These are phyloP conservation scores for Penicillium olsonii DNA, from an alignment of 2,329 filamentous ascomycete species.

Conservation along the genomic window DNA sequence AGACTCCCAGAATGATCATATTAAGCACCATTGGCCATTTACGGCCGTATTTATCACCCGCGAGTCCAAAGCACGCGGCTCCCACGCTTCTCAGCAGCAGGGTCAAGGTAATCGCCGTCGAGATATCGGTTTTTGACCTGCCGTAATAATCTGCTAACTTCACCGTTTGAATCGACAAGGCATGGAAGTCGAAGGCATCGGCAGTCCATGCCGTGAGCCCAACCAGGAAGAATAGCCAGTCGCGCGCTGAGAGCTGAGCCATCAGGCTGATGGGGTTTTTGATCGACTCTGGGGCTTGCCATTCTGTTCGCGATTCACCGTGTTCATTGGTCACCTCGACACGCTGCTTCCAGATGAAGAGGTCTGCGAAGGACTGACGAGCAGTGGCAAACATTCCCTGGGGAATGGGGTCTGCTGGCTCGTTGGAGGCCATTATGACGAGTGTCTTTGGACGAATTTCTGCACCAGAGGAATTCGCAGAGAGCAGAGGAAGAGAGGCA, in stretches of 20 bases:
- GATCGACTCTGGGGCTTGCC: conserved; percentile 66
- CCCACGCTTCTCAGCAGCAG: conserved; percentile 74
- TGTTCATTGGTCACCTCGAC: conserved; percentile 57
- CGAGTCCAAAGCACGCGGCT: conserved; percentile 73
- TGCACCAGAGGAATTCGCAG: too few species aligned
- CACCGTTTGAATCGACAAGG: conserved; percentile 73
- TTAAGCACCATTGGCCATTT: conserved; percentile 81
- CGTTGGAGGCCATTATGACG: conserved; percentile 28
- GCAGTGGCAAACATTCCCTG: conserved; percentile 66
- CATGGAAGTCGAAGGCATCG: conserved; percentile 83
- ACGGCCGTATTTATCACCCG: conserved; percentile 75
- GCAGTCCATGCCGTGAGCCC: conserved; percentile 76
- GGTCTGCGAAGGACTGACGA: conserved; percentile 63
- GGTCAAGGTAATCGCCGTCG: conserved; percentile 63
- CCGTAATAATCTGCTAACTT: conserved; percentile 65
- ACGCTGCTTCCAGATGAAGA: conserved; percentile 74
- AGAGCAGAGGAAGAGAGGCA: too few species aligned
- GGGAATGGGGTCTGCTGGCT: conserved; percentile 66
- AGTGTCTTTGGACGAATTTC: background rate
- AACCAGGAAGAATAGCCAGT: conserved; percentile 76
- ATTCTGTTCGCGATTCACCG: conserved; percentile 67
- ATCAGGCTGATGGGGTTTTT: conserved; percentile 71
- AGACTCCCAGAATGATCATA: conserved; percentile 69
- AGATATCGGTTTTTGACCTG: conserved; percentile 67
- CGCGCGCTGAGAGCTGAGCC: conserved; percentile 61